Percentiles rank a stretch among this genome's conserved stretches.
Evolutionary conservation across 495 filamentous ascomycete genomes (phyloP).

Genomic region (Tuber microsphaerosporum): DNA sequence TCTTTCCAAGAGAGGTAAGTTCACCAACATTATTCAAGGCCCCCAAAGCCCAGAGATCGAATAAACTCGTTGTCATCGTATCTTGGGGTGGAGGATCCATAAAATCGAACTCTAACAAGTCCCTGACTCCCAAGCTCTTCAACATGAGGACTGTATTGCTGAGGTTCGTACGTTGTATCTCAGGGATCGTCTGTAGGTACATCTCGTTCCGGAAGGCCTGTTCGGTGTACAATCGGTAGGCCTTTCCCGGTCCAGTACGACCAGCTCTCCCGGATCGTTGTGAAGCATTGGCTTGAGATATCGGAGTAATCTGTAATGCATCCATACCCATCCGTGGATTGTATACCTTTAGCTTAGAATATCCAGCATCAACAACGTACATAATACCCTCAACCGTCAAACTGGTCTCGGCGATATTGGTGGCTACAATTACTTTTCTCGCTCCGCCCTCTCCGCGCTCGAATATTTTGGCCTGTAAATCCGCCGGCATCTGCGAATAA

Average conservation of each 20-base stretch:
- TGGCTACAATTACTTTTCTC: constrained; percentile 94
- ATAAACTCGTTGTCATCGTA: constrained; percentile 92
- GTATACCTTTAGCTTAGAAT: constrained; percentile 96
- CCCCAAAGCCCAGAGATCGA: constrained; percentile 95
- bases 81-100: constrained; percentile 99
- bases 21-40: constrained; percentile 91
- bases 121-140: constrained; percentile 89
- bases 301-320: constrained; percentile 93
- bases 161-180: constrained; percentile 95
- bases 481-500: constrained; percentile 98
- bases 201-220: constrained; percentile 92
- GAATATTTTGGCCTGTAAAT: constrained; percentile 96
- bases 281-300: constrained; percentile 91
- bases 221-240: constrained; percentile 91
- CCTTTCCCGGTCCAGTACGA: constrained; percentile 90
- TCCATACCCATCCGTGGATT: constrained; percentile 99
- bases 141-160: constrained; percentile 89
- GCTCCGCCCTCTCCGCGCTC: constrained; percentile 83
- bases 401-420: constrained; percentile 97
- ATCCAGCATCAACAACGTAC: constrained; percentile 96
- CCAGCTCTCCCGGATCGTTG: constrained; percentile 92
- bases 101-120: constrained; percentile 95
- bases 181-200: constrained; percentile 95
- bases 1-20: constrained; percentile 74
- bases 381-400: constrained; percentile 98